Percentiles rank a stretch among this genome's conserved stretches.
phyloP scores from a whole-genome alignment of 768 basidiomycete genomes.

The Amanita pseudoporphyria region DNA sequence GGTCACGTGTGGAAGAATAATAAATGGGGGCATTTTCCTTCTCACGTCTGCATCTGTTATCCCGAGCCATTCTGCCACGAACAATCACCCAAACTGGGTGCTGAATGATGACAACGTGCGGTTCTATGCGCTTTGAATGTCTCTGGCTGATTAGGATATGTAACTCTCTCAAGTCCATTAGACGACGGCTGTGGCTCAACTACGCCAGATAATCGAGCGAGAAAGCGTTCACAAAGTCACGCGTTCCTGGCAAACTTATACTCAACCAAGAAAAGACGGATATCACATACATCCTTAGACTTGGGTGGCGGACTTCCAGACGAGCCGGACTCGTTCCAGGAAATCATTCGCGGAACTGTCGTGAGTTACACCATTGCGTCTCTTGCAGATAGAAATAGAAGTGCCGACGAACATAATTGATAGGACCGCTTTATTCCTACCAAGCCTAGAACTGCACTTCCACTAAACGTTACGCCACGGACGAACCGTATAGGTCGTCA shows the following conservation, averaged over 20 bases:
- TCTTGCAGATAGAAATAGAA: background rate
- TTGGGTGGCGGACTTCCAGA: constrained; percentile 8
- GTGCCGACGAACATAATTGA: background rate
- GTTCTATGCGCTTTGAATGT: background rate
- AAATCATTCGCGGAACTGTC: constrained; percentile 2
- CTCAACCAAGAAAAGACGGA: constrained; percentile 15
- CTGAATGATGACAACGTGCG: constrained; percentile 3
- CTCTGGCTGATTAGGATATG: background rate
- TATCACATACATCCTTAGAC: constrained; percentile 14
- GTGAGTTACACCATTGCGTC: constrained; percentile 11
- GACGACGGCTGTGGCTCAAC: constrained; percentile 1
- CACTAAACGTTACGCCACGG: constrained; percentile 54
- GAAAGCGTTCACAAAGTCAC: constrained; percentile 3
- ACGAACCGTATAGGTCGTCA: constrained; percentile 57
- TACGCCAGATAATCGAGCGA: constrained; percentile 4
- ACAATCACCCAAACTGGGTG: no score
- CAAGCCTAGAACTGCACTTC: constrained; percentile 39
- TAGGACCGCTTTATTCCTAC: constrained; percentile 53
- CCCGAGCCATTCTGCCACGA: no score
- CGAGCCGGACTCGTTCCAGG: background rate
- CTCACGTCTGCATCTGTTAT: background rate
- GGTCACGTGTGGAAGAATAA: background rate
- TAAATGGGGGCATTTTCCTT: background rate
- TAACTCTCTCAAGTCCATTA: background rate
- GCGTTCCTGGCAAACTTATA: constrained; percentile 6